phyloP scores from a whole-genome alignment of 169 alveolate species.

The Plasmodium cynomolgi region DNA sequence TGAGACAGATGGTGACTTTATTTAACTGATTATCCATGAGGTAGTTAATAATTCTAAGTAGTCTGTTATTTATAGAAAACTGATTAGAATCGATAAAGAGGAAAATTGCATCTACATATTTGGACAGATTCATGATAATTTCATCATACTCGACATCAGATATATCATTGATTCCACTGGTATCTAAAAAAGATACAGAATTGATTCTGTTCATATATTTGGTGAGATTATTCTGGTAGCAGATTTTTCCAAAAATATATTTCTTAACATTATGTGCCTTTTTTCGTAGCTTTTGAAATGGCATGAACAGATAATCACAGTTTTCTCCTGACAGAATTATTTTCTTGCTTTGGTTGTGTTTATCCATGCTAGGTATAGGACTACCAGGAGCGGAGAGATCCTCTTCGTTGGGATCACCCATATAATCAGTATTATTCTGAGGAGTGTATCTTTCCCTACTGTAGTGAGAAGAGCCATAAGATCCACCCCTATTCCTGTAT shows the following conservation, averaged over 20 bases:
- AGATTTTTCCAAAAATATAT: slow-evolving; percentile 58
- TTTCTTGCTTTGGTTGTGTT: background rate
- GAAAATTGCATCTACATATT: slow-evolving; percentile 55
- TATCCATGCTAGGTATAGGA: background rate
- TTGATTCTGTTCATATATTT: slow-evolving; percentile 67
- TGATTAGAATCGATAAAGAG: slow-evolving; percentile 42
- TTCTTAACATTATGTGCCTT: slow-evolving; percentile 35
- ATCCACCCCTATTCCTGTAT: background rate
- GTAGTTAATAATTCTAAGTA: slow-evolving; percentile 37
- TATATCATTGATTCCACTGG: slow-evolving; percentile 41
- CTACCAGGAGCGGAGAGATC: background rate
- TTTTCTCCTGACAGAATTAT: slow-evolving; percentile 56
- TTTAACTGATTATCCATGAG: slow-evolving; percentile 35
- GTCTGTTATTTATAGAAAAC: slow-evolving; percentile 45
- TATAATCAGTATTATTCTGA: background rate
- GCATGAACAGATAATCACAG: slow-evolving; percentile 32
- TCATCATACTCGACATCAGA: slow-evolving; percentile 40
- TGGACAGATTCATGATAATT: slow-evolving; percentile 32
- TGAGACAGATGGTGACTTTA: slow-evolving; percentile 60
- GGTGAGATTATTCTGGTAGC: slow-evolving; percentile 45
- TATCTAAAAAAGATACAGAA: slow-evolving; percentile 63
- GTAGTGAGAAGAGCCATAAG: background rate
- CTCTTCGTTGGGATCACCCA: background rate
- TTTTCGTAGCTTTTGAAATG: slow-evolving; percentile 27
- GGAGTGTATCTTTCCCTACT: background rate